phyloP scores from a whole-genome alignment of 129 eudicot genomes.

The Pulicaria dysenterica region DNA sequence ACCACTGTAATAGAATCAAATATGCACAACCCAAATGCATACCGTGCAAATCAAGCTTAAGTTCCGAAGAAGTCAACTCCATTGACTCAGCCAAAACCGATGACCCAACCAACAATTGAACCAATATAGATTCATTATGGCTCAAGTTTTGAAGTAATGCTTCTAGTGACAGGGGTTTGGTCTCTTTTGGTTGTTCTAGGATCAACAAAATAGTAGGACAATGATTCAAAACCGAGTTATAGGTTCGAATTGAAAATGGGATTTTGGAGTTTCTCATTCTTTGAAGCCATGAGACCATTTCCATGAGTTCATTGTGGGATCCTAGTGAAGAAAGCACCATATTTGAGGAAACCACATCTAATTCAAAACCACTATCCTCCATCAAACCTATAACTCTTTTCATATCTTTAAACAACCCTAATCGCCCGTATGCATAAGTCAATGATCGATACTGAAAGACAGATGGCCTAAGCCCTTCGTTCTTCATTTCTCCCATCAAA shows the following conservation, averaged over 20 bases:
- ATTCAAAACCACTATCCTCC: constrained; percentile 59
- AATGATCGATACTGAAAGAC: constrained; percentile 61
- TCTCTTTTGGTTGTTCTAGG: constrained; percentile 47
- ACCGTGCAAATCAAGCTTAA: constrained; percentile 93
- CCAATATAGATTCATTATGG: constrained; percentile 48
- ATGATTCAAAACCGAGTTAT: constrained; percentile 73
- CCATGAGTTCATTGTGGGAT: constrained; percentile 46
- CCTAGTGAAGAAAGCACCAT: constrained; percentile 86
- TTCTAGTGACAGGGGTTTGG: constrained; percentile 51
- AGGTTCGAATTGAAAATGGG: constrained; percentile 64
- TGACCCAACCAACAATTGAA: constrained; percentile 54
- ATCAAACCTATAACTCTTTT: constrained; percentile 50
- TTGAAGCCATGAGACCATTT: constrained; percentile 67
- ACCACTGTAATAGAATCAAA: constrained; percentile 72
- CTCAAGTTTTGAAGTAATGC: constrained; percentile 44
- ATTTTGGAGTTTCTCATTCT: constrained; percentile 49
- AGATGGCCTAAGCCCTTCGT: constrained; percentile 51
- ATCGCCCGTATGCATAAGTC: constrained; percentile 65
- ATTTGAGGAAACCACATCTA: constrained; percentile 67
- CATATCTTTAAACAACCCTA: constrained; percentile 77
- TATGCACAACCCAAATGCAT: constrained; percentile 73
- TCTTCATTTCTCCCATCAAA: constrained; percentile 63
- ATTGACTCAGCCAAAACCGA: constrained; percentile 49
- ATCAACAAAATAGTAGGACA: constrained; percentile 56
- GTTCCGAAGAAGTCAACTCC: constrained; percentile 51